Evolutionary conservation across 2,329 filamentous ascomycete species (phyloP), one percentile per base, ranked within the genome.

Genomic region (Juglanconis sp.): DNA sequence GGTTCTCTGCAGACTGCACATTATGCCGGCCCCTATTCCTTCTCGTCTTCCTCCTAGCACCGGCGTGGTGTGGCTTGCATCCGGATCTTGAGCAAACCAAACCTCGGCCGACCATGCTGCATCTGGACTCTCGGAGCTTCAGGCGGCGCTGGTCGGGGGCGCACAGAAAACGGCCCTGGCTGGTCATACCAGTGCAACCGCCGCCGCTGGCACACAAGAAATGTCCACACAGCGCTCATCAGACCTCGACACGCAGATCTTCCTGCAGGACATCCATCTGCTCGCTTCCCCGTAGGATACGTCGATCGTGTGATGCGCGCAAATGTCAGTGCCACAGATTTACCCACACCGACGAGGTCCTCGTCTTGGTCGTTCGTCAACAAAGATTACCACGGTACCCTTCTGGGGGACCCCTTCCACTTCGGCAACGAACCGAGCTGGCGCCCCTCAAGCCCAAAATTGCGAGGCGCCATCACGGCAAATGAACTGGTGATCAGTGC

Each of bases 401-500:
- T 38, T 56, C 11, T 49, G 49, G 38, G 38, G 38, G n/a, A n/a
- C 42, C 50, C 51, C 40, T 40, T 54, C 30, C 31, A 10, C 35
- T 58, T 62, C 60, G 60, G 60, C 38, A 60, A 55, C 46, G 57
- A 58, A 36, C 60, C 60, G 60, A 62, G 24, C 51, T 48, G 34
- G 40, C 49, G 34, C 50, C 56, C 57, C 55, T 24, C 56, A 47
- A 54, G 35, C 49, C 51, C 59, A 50, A 61, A 54, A 53, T 53
- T 53, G 52, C 52, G 52, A 53, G 38, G 38, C 50, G 52, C 38
- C 36, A 42, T 31, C 17, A 49, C 7, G 42, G 42, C 9, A 56
- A 47, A 59, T 62, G 57, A 62, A 59, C 60, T 56, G 57, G 49
- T 62, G 60, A 56, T 56, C 57, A 56, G 53, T 60, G 60, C 57